Percentiles rank a stretch among this genome's conserved stretches.
Evolutionary conservation across 768 basidiomycete genomes (phyloP).

Genomic region (Boletus edulis): DNA sequence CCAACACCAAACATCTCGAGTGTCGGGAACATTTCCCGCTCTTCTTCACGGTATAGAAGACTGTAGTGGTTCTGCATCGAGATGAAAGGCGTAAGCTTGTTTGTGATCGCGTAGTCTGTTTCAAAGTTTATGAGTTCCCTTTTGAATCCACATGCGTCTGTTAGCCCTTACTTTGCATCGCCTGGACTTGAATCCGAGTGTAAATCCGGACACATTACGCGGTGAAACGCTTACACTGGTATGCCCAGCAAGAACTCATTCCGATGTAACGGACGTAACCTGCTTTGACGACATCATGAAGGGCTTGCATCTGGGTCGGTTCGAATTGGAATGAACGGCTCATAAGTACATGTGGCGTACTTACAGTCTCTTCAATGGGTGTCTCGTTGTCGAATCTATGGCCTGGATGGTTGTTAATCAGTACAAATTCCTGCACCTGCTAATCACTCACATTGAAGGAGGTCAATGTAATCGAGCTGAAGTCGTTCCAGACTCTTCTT

Average conservation of each 20-base stretch:
- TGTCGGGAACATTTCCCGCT: conserved; percentile 56
- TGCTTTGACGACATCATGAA: conserved; percentile 49
- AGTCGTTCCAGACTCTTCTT: conserved; percentile 41
- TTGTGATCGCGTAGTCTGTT: conserved; percentile 39
- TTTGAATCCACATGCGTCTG: neutral
- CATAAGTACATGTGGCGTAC: neutral
- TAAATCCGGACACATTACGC: neutral
- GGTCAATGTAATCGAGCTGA: conserved; percentile 54
- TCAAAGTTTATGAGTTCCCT: neutral
- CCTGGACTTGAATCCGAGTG: conserved; percentile 29
- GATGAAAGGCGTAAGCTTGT: conserved; percentile 52
- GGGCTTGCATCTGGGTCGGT: conserved; percentile 40
- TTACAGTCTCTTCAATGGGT: conserved; percentile 45
- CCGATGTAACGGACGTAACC: conserved; percentile 49
- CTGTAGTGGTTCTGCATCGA: conserved; percentile 65
- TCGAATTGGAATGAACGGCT: neutral
- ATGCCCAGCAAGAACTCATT: conserved; percentile 42
- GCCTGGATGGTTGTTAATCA: conserved; percentile 22
- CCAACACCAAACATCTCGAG: conserved; percentile 45
- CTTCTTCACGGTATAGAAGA: conserved; percentile 60
- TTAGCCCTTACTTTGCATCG: conserved; percentile 36
- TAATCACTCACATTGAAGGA: conserved; percentile 44
- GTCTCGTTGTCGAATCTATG: conserved; percentile 52
- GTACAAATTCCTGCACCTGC: neutral
- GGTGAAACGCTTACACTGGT: conserved; percentile 31